These are phyloP conservation scores for Apiotrichum sp. DNA, from an alignment of 1,284 basidiomycete genomes.

Conservation along the genomic window DNA sequence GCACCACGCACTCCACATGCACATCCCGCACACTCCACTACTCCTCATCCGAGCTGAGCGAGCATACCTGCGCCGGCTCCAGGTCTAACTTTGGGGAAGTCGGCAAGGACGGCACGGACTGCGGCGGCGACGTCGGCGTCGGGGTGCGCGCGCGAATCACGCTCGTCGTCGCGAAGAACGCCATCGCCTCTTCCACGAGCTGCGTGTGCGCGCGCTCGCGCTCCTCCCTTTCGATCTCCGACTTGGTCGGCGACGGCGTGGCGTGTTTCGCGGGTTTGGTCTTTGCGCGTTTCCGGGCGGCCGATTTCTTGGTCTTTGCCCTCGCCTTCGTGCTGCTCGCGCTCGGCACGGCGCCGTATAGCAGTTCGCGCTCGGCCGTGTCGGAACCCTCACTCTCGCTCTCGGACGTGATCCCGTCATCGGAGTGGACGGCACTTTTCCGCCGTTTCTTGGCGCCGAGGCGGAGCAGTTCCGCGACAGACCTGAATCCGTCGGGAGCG, in stretches of 20 bases:
- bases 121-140: background rate
- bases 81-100: too few species aligned
- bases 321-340: background rate
- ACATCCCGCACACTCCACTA: too few species aligned
- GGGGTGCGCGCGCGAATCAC: conserved; percentile 14
- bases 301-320: background rate
- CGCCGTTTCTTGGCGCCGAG: conserved; percentile 17
- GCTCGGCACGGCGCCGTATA: conserved; percentile 1
- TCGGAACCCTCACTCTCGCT: too few species aligned
- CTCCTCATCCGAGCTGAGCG: background rate
- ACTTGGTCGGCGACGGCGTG: background rate
- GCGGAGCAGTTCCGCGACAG: conserved; percentile 36
- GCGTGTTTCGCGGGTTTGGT: background rate
- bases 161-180: conserved; percentile 35
- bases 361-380: conserved; percentile 12
- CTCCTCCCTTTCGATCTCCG: background rate
- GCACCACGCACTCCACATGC: too few species aligned
- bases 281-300: conserved; percentile 2
- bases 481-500: conserved; percentile 40
- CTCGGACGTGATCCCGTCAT: too few species aligned
- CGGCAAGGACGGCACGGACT: background rate
- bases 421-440: background rate
- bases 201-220: conserved; percentile 8
- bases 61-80: too few species aligned
- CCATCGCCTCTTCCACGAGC: conserved; percentile 22